Conservation (phyloP, 140 eudicot species). For the Flaveria floridana region DNA sequence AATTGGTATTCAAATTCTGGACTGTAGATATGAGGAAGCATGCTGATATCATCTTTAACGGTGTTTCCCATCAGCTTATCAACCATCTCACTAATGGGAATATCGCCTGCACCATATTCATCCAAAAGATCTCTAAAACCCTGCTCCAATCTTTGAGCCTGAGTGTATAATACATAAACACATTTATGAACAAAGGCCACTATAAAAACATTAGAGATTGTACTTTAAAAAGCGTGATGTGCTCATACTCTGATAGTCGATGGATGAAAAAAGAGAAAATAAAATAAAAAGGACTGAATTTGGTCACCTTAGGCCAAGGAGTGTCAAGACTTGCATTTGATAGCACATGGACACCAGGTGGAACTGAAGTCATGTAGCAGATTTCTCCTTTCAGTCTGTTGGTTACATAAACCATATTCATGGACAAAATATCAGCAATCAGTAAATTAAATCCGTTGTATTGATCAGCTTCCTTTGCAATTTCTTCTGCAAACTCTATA, state of each 20-base stretch:
- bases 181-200: not conserved
- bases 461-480: slow-evolving; percentile 49
- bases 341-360: slow-evolving; percentile 80
- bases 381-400: slow-evolving; percentile 55
- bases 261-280: not conserved
- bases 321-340: slow-evolving; percentile 64
- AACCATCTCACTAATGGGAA: slow-evolving; percentile 54
- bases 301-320: slow-evolving; percentile 70
- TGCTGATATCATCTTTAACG: slow-evolving; percentile 59
- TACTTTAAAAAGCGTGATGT: not conserved
- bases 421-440: slow-evolving; percentile 62
- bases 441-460: slow-evolving; percentile 82
- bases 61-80: slow-evolving; percentile 68
- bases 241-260: no score
- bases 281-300: not conserved
- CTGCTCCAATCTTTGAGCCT: slow-evolving; percentile 62
- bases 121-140: slow-evolving; percentile 47
- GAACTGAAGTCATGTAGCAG: slow-evolving; percentile 37
- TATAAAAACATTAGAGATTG: not conserved
- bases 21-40: slow-evolving; percentile 54
- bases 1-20: slow-evolving; percentile 53
- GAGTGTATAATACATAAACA: slow-evolving; percentile 20
- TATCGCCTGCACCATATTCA: slow-evolving; percentile 48
- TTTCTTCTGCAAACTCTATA: slow-evolving; percentile 61
- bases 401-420: slow-evolving; percentile 78